Conservation (phyloP, 2,329 filamentous ascomycete genomes). For the Aspergillus sp. region DNA sequence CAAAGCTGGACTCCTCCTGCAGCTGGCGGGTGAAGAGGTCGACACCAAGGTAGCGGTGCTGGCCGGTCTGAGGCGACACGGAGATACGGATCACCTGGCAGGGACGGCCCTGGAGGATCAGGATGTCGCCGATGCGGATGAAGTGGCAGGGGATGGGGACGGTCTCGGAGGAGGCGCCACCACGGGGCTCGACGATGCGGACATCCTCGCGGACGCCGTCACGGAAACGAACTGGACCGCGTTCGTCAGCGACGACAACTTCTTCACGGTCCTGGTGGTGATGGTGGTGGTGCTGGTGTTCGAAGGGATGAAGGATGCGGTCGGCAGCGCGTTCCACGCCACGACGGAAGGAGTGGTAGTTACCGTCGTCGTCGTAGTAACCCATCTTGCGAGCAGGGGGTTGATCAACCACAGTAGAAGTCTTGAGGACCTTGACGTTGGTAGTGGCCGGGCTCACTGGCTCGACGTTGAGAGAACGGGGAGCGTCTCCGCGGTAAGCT, state of each 20-base stretch:
- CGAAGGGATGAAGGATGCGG: constrained; percentile 63
- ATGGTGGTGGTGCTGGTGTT: constrained; percentile 38
- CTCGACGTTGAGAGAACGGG: constrained; percentile 29
- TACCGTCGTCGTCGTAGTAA: constrained; percentile 77
- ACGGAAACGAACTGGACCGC: constrained; percentile 46
- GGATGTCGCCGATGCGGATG: constrained; percentile 96
- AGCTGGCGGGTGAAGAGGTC: constrained; percentile 99
- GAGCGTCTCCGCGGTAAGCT: constrained; percentile 40
- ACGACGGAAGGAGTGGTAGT: constrained; percentile 73
- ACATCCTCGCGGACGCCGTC: constrained; percentile 46
- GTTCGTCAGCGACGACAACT: constrained; percentile 41
- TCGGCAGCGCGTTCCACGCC: constrained; percentile 67
- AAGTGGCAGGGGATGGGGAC: constrained; percentile 99
- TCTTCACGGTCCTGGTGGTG: constrained; percentile 39
- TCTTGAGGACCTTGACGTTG: constrained; percentile 52
- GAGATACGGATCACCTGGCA: constrained; percentile 99
- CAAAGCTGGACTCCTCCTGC: constrained; percentile 96
- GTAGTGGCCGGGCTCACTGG: constrained; percentile 34
- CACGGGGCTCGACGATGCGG: constrained; percentile 52
- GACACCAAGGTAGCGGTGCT: constrained; percentile 99
- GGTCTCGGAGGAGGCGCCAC: constrained; percentile 65
- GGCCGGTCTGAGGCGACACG: constrained; percentile 93
- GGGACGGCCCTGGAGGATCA: constrained; percentile 97
- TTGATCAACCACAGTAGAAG: constrained; percentile 51
- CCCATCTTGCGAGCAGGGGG: constrained; percentile 65